Percentiles rank a stretch among this genome's conserved stretches.
Evolutionary conservation across 805 yeast genomes (phyloP).

Genomic region (Yamadazyma akitaensis): DNA sequence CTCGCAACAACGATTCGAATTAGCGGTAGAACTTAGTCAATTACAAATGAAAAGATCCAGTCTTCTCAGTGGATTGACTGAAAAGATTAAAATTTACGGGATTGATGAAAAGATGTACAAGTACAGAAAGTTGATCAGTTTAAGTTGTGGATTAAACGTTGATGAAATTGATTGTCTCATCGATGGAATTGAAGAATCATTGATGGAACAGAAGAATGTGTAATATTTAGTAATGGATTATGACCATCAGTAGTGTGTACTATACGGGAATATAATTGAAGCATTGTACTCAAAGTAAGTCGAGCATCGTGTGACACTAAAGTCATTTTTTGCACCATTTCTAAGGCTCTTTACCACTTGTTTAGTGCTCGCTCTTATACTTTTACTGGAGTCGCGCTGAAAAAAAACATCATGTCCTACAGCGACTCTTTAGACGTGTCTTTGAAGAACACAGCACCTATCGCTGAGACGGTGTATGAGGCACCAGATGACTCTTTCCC

Average conservation of each 20-base stretch:
- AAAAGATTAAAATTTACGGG: slow-evolving; percentile 39
- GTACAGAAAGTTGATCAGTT: slow-evolving; percentile 72
- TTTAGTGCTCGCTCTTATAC: too few relatives aligned
- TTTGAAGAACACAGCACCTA: slow-evolving; percentile 6
- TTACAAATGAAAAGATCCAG: slow-evolving; percentile 51
- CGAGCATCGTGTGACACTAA: too few relatives aligned
- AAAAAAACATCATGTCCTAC: slow-evolving; percentile 5
- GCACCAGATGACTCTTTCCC: slow-evolving; percentile 20
- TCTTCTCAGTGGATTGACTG: slow-evolving; percentile 47
- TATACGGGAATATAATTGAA: background rate
- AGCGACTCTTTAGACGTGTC: slow-evolving; percentile 11
- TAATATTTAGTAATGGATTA: background rate
- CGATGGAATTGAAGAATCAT: slow-evolving; percentile 64
- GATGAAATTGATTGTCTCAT: slow-evolving; percentile 79
- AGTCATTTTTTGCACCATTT: too few relatives aligned
- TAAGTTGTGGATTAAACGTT: slow-evolving; percentile 70
- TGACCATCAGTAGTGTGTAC: background rate
- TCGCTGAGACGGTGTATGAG: slow-evolving; percentile 15
- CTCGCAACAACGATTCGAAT: slow-evolving; percentile 15
- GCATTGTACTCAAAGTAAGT: too few relatives aligned
- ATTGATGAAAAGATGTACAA: slow-evolving; percentile 61
- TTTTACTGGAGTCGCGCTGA: background rate
- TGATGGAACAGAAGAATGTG: slow-evolving; percentile 17
- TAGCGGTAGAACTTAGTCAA: slow-evolving; percentile 38
- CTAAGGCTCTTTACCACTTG: too few relatives aligned